These are phyloP conservation scores for Halophytophthora polymorphica DNA, from an alignment of 352 stramenopile species.

Conservation along the genomic window DNA sequence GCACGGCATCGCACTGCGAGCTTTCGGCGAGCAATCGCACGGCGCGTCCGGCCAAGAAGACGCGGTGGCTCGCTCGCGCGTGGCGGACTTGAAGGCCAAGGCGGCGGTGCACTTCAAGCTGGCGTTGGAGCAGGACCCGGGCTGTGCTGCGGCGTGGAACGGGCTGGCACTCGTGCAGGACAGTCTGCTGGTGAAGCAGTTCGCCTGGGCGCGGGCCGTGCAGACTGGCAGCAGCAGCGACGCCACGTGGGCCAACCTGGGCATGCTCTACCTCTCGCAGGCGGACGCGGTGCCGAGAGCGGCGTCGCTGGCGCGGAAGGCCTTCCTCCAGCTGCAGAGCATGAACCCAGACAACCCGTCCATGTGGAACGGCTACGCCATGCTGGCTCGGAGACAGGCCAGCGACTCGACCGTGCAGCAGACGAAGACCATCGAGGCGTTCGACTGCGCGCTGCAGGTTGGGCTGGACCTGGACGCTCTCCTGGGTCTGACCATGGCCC, in stretches of 20 bases:
- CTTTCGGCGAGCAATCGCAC: conserved; percentile 27
- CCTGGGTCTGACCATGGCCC: conserved; percentile 47
- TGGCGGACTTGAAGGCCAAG: conserved; percentile 29
- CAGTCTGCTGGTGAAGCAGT: conserved; percentile 73
- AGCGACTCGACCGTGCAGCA: conserved; percentile 26
- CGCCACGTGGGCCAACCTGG: conserved; percentile 79
- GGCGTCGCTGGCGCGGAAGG: conserved; percentile 58
- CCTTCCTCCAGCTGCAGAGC: conserved; percentile 78
- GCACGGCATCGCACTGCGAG: conserved; percentile 27
- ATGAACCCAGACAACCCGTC: conserved; percentile 77
- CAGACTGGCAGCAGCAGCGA: conserved; percentile 54
- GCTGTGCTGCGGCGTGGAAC: conserved; percentile 71
- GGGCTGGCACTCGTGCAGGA: conserved; percentile 63
- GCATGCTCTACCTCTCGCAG: conserved; percentile 75
- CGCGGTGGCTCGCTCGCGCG: not conserved
- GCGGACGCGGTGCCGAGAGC: conserved; percentile 22
- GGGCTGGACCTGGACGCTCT: conserved; percentile 73
- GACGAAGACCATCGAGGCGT: conserved; percentile 62
- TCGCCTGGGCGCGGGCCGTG: conserved; percentile 70
- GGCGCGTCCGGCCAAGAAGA: conserved; percentile 2
- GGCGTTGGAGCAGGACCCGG: conserved; percentile 41
- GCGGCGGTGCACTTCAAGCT: conserved; percentile 41
- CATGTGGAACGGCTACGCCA: conserved; percentile 87
- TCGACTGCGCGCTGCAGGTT: conserved; percentile 73
- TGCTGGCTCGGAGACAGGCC: conserved; percentile 56